Evolutionary conservation across 1,284 basidiomycete species (phyloP).

Genomic region (Heliocybe sulcata): DNA sequence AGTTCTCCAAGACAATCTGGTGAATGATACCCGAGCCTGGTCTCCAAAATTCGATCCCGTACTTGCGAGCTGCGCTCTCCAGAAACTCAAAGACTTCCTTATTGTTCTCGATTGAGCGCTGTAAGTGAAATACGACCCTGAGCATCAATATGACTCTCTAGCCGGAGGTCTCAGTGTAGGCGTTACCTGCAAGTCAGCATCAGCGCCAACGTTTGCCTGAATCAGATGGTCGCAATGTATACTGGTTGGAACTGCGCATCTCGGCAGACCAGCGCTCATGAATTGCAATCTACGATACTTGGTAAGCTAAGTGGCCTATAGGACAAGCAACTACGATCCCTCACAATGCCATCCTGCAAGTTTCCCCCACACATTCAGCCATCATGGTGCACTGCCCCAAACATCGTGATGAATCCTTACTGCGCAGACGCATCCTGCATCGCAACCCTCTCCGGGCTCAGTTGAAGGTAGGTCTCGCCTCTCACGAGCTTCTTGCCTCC

Average conservation of each 20-base stretch:
- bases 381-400: neutral
- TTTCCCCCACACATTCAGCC: constrained; percentile 1
- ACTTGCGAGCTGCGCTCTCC: constrained; percentile 91
- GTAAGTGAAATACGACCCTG: too few species aligned
- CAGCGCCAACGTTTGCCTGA: constrained; percentile 82
- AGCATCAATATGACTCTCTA: neutral
- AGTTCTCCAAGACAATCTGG: constrained; percentile 98
- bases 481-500: constrained; percentile 59
- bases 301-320: constrained; percentile 8
- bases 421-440: constrained; percentile 99
- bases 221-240: constrained; percentile 98
- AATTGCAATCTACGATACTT: constrained; percentile 74
- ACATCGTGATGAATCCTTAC: constrained; percentile 33
- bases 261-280: constrained; percentile 91
- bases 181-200: constrained; percentile 75
- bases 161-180: neutral
- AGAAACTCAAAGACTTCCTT: constrained; percentile 98
- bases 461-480: constrained; percentile 87
- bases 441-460: constrained; percentile 90
- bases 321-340: constrained; percentile 14
- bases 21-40: constrained; percentile 97
- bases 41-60: constrained; percentile 94
- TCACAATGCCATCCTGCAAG: constrained; percentile 69
- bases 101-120: constrained; percentile 82
- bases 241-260: constrained; percentile 80